A percentile compares a stretch with the other conserved stretches of the same genome.
phyloP scores from a whole-genome alignment of 139 green algal genomes.

The Micractinium conductrix region DNA sequence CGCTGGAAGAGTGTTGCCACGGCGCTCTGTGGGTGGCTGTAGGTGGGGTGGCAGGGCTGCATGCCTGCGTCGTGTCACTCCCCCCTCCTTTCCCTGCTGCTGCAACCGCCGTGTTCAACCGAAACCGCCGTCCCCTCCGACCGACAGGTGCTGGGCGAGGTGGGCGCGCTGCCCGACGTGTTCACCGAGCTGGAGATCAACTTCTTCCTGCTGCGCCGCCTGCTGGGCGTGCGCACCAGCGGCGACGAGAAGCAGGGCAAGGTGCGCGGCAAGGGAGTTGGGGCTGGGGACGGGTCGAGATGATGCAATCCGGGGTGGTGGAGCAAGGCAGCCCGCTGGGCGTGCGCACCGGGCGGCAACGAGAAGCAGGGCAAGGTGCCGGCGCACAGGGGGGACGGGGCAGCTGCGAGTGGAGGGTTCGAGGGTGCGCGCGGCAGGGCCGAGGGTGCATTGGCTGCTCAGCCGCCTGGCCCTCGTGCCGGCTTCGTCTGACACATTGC shows the following conservation, averaged over 20 bases:
- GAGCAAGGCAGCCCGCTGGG: constrained; percentile 95
- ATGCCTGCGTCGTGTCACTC: too few species aligned
- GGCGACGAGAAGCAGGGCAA: neutral
- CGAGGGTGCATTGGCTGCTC: neutral
- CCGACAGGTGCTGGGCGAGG: constrained; percentile 92
- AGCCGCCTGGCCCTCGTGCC: neutral
- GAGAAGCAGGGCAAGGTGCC: constrained; percentile 47
- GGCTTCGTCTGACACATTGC: neutral
- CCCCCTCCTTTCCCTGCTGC: neutral
- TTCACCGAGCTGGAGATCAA: constrained; percentile 99
- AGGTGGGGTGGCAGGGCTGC: too few species aligned
- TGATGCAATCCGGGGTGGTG: too few species aligned
- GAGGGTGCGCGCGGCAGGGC: too few species aligned
- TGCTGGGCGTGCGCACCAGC: neutral
- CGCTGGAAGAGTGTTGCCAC: neutral
- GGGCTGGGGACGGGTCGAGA: too few species aligned
- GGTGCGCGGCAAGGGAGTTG: neutral
- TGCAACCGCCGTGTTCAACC: neutral
- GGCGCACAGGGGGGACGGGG: neutral
- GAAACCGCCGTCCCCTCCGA: too few species aligned
- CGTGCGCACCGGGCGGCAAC: constrained; percentile 80
- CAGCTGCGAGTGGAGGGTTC: neutral
- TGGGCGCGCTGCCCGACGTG: constrained; percentile 94
- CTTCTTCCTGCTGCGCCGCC: constrained; percentile 94
- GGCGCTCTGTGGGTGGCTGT: neutral